Evolutionary conservation across 2,329 filamentous ascomycete species (phyloP).

Genomic region (Ophiostoma sp.): DNA sequence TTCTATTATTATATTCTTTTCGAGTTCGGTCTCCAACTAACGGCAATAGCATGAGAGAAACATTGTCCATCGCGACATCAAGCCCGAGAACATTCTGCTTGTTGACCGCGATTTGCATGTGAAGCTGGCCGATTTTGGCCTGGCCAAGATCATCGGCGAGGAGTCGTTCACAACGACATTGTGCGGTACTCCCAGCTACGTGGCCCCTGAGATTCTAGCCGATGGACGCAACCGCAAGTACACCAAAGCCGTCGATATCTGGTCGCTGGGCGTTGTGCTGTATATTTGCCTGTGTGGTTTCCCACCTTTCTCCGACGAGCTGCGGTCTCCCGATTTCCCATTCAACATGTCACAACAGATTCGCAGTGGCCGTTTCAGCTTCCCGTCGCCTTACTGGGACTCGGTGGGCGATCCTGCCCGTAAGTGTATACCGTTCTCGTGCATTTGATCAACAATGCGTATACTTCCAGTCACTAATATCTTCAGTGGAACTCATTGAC

Average conservation of each 20-base stretch:
- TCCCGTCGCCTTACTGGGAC: conserved; percentile 95
- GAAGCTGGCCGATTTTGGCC: conserved; percentile 92
- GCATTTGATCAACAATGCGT: conserved; percentile 7
- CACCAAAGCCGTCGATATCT: conserved; percentile 90
- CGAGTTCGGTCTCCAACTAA: neutral
- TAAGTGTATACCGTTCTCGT: conserved; percentile 35
- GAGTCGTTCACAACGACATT: conserved; percentile 96
- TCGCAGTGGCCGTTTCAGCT: conserved; percentile 81
- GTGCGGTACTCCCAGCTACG: conserved; percentile 94
- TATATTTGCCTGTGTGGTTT: conserved; percentile 98
- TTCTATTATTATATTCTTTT: neutral
- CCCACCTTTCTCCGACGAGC: conserved; percentile 92
- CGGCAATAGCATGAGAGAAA: conserved; percentile 70
- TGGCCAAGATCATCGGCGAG: conserved; percentile 97
- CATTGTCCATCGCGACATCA: conserved; percentile 96
- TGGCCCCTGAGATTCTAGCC: conserved; percentile 90
- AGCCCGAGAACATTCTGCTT: conserved; percentile 91
- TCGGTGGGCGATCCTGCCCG: conserved; percentile 74
- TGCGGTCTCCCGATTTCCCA: conserved; percentile 73
- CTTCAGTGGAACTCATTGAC: conserved; percentile 78
- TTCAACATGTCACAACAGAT: conserved; percentile 87
- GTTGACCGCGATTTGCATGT: conserved; percentile 78
- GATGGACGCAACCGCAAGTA: conserved; percentile 78
- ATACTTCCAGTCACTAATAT: conserved; percentile 20
- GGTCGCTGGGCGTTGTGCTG: conserved; percentile 94